These are phyloP conservation scores for Mrakia frigida DNA, from an alignment of 768 basidiomycete species.

Conservation along the genomic window DNA sequence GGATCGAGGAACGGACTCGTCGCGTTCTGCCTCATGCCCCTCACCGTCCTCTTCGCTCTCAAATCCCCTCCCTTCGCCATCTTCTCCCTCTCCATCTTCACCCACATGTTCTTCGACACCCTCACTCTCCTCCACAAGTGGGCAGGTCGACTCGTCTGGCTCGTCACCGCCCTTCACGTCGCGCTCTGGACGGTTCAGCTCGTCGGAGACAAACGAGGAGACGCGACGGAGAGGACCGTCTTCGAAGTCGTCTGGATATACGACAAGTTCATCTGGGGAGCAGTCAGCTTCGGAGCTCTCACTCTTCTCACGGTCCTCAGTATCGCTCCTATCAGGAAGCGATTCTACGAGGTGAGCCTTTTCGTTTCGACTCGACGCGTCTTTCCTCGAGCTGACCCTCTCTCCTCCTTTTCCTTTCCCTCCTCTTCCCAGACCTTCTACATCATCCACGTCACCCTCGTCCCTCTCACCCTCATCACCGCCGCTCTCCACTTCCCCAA, in stretches of 20 bases:
- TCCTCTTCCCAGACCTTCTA: constrained; percentile 55
- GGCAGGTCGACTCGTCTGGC: constrained; percentile 65
- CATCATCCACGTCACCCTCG: constrained; percentile 58
- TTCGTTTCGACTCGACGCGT: not conserved
- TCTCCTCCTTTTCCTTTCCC: not conserved
- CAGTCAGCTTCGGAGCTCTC: constrained; percentile 53
- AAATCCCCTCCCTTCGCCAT: constrained; percentile 65
- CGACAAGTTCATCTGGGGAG: constrained; percentile 59
- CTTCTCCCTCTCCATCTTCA: constrained; percentile 58
- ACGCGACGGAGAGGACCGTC: constrained; percentile 46
- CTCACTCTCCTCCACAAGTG: constrained; percentile 66
- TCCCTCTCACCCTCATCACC: constrained; percentile 58
- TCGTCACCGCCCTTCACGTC: constrained; percentile 58
- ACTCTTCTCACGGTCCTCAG: constrained; percentile 56
- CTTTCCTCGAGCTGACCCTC: constrained; percentile 1
- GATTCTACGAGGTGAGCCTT: constrained; percentile 49
- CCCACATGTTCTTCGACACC: constrained; percentile 69
- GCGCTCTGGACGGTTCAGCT: constrained; percentile 67
- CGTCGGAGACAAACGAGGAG: constrained; percentile 50
- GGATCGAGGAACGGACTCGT: constrained; percentile 64
- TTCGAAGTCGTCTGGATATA: constrained; percentile 57
- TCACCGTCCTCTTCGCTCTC: constrained; percentile 64
- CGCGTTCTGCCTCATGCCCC: constrained; percentile 65
- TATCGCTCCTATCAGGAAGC: constrained; percentile 51
- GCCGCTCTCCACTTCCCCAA: constrained; percentile 65